Evolutionary conservation across 148 eudicot genomes (phyloP), one percentile per base, ranked within the genome.

Genomic region (Dianthus caryophyllus): DNA sequence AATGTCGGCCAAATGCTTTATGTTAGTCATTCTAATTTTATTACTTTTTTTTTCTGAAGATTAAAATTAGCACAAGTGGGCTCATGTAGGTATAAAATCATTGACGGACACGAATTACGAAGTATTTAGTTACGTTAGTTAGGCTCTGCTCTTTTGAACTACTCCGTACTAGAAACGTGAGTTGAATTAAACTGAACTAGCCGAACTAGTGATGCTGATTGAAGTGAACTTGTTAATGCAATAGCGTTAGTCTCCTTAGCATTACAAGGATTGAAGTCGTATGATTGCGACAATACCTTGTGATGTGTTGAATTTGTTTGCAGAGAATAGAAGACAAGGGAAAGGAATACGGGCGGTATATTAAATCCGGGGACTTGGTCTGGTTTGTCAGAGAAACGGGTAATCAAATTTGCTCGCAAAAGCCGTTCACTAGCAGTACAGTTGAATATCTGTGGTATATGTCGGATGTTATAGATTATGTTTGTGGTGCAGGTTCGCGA

Each of bases 301-400:
- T 41, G 10, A 61, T 68, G 17, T 70, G 61, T 65, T 59, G 55
- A 31, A 58, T 67, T 57, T 70, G 70, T 71, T 63, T 77, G 20
- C 73, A 94, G 98, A 87, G 97, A 68, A 94, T 64, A 72, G 96
- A 94, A 76, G 97, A 84, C 73, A 94, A 88, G 76, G 98, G 98
- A 50, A 94, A 80, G 77, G 98, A 90, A 0, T 94, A 80, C 69
- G 98, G 98, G 13, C 81, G 85, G n/a, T 78, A 72, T 75, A 74
- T 88, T 53, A 85, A 83, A 78, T 85, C 90, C 22, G 99, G 99
- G 70, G 85, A 75, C 14, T 78, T 88, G 59, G 72, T 75, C 44
- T 94, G 98, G 98, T 94, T 94, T 78, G 97, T 94, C 39, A 86
- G 98, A 82, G 96, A 94, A 83, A 94, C 98, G 80, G 98, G 98